Evolutionary conservation across 2,329 filamentous ascomycete genomes (phyloP), one percentile per base, ranked within the genome.

Genomic region (Calonectria pteridis): DNA sequence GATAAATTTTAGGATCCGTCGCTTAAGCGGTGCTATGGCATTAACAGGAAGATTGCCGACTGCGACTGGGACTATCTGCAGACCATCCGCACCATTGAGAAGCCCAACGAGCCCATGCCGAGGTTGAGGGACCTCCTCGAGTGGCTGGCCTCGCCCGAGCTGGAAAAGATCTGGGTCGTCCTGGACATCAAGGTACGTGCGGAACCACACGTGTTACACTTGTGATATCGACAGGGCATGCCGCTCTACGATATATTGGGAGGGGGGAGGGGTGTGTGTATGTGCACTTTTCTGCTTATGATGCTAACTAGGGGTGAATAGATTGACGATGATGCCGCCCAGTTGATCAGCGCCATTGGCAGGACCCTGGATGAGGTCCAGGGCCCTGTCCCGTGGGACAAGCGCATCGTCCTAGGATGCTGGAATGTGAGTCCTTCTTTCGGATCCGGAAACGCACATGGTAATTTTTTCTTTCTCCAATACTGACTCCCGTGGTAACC

Each of bases 1-100:
- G 43, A 46, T 46, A 46, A 46, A 46, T 23, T 46, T 46, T 46
- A 95, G 91, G 96, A 98, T 82, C 86, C 90, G 7, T 92, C 91
- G 3, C 87, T 98, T 40, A 93, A 94, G 83, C 91, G 96, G 59
- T 98, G 95, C 84, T 98, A 94, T 82, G 95, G 95, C 16, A 85
- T 91, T n/a, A 87, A 93, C 37, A 89, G 92, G 40, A 93, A 91
- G 79, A 90, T 98, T 72, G 88, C 90, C 63, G 94, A 98, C 80
- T 94, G 92, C 82, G 91, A 94, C 72, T 98, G 94, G 93, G 87
- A 88, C 6, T 93, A 95, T 78, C 85, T 98, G 62, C 89, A 90
- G 77, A 90, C 90, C 3, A 85, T 97, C 49, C 88, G 90, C 50
- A 97, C 95, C 0, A 74, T 93, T 7, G 87, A 89, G 71, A 89